Conservation (phyloP, 306 rosid genomes). For the Prosopis cineraria region DNA sequence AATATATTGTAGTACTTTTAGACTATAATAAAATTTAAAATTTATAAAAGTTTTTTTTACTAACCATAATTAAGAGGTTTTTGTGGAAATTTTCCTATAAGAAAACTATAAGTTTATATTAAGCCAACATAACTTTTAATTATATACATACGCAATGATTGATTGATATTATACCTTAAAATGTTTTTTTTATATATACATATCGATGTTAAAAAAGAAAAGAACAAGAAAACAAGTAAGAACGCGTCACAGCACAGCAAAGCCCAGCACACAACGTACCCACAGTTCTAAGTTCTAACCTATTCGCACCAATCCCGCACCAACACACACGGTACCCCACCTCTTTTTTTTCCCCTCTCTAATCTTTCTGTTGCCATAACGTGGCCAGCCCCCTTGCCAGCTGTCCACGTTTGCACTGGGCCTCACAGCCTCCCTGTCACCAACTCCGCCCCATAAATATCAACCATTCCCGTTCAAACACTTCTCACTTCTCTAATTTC, state of each 20-base stretch:
- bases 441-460: background rate
- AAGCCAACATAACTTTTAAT: background rate
- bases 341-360: background rate
- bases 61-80: too few species aligned
- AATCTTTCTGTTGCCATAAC: background rate
- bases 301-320: background rate
- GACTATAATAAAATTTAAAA: too few species aligned
- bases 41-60: too few species aligned
- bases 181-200: too few species aligned
- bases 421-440: conserved; percentile 16
- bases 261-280: background rate
- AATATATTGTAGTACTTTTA: too few species aligned
- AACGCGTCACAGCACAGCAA: background rate
- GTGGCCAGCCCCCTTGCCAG: conserved; percentile 25
- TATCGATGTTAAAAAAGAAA: background rate
- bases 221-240: background rate
- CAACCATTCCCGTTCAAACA: background rate
- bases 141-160: background rate
- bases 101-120: too few species aligned
- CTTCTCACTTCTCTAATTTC: background rate
- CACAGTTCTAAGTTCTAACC: background rate
- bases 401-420: conserved; percentile 29
- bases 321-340: background rate
- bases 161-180: background rate
- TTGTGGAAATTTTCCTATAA: too few species aligned